Evolutionary conservation across 495 filamentous ascomycete species (phyloP).

Genomic region (Neurospora tetrasperma): DNA sequence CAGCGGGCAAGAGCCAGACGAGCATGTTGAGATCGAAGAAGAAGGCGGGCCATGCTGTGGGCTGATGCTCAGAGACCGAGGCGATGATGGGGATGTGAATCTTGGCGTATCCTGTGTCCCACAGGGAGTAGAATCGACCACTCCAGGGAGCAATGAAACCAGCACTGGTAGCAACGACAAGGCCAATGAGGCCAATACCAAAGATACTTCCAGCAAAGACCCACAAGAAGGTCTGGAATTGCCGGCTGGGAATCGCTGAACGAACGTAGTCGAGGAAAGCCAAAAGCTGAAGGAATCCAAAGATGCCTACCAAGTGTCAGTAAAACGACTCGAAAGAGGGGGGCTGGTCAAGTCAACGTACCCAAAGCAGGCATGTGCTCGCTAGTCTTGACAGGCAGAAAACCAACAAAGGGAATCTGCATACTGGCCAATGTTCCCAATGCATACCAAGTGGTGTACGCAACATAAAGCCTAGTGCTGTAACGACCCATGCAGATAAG

Average conservation of each 20-base stretch:
- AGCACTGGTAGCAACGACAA: conserved; percentile 73
- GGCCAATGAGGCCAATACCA: conserved; percentile 48
- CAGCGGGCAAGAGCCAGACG: conserved; percentile 98
- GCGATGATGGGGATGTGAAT: conserved; percentile 99
- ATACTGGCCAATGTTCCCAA: conserved; percentile 95
- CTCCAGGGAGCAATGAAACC: conserved; percentile 97
- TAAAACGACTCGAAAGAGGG: neutral
- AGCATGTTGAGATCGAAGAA: conserved; percentile 98
- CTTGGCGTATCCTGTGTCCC: conserved; percentile 98
- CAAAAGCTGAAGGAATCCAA: conserved; percentile 89
- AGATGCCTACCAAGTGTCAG: conserved; percentile 59
- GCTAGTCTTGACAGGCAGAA: conserved; percentile 89
- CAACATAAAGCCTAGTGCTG: conserved; percentile 87
- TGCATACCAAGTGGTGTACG: conserved; percentile 97
- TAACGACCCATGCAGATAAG: conserved; percentile 95
- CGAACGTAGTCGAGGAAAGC: conserved; percentile 89
- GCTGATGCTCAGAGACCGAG: conserved; percentile 98
- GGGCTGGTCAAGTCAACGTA: conserved; percentile 30
- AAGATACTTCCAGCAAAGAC: conserved; percentile 61
- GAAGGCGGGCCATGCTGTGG: conserved; percentile 99
- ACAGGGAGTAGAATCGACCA: conserved; percentile 97
- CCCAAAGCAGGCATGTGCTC: conserved; percentile 98
- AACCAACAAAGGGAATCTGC: conserved; percentile 99
- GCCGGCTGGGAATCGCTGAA: conserved; percentile 74
- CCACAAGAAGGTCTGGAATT: conserved; percentile 84